These are phyloP conservation scores for Penicillium canescens DNA, from an alignment of 495 filamentous ascomycete genomes.

Conservation along the genomic window DNA sequence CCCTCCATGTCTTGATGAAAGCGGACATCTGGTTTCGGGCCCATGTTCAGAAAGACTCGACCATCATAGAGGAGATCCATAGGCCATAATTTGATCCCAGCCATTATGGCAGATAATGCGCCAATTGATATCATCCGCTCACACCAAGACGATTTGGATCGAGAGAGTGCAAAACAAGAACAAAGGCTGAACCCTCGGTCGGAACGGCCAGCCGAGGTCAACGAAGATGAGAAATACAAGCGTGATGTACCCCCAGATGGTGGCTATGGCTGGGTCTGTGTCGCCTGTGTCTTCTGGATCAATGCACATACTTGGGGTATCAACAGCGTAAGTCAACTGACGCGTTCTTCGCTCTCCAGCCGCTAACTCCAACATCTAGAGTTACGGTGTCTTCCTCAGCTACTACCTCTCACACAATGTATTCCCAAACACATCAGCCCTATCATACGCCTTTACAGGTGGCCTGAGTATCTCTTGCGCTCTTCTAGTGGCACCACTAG, in stretches of 20 bases:
- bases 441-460: slow-evolving; percentile 72
- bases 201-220: slow-evolving; percentile 9
- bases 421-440: slow-evolving; percentile 57
- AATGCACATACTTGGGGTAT: slow-evolving; percentile 60
- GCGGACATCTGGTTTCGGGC: slow-evolving; percentile 10
- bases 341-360: background rate
- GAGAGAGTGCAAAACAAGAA: slow-evolving; percentile 7
- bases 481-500: slow-evolving; percentile 64
- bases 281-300: slow-evolving; percentile 50
- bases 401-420: slow-evolving; percentile 63
- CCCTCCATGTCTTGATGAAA: slow-evolving; percentile 16
- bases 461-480: slow-evolving; percentile 67
- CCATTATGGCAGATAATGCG: slow-evolving; percentile 36
- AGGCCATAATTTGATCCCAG: background rate
- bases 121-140: slow-evolving; percentile 39
- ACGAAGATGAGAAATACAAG: slow-evolving; percentile 31
- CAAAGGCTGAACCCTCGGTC: slow-evolving; percentile 8
- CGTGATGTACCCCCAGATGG: slow-evolving; percentile 50
- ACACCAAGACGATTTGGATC: slow-evolving; percentile 23
- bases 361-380: slow-evolving; percentile 23
- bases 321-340: slow-evolving; percentile 42
- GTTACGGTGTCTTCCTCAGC: slow-evolving; percentile 70
- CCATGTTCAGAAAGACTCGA: background rate
- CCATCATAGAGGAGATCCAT: background rate
- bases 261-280: slow-evolving; percentile 58